phyloP scores from a whole-genome alignment of 495 filamentous ascomycete genomes.

The Cladorrhinum samala region DNA sequence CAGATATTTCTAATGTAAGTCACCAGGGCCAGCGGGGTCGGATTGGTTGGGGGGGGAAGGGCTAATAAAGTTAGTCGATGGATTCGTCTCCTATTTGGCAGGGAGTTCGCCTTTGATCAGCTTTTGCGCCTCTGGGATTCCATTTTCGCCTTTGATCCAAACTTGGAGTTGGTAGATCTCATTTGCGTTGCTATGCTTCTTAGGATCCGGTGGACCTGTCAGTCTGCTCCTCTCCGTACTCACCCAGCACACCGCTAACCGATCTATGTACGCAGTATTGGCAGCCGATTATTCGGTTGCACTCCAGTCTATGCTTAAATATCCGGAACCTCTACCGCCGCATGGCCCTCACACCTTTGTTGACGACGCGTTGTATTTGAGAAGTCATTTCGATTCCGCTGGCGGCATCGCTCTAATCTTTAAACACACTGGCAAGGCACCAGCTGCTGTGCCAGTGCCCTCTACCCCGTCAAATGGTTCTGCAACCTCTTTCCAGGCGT shows the following conservation, averaged over 20 bases:
- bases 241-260: constrained; percentile 5
- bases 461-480: constrained; percentile 28
- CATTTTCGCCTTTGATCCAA: constrained; percentile 81
- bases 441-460: constrained; percentile 38
- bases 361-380: constrained; percentile 80
- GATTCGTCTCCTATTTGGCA: constrained; percentile 87
- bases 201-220: constrained; percentile 84
- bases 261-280: constrained; percentile 63
- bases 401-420: constrained; percentile 69
- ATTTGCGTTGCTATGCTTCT: constrained; percentile 93
- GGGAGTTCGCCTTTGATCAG: constrained; percentile 87
- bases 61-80: constrained; percentile 60
- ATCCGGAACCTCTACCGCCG: constrained; percentile 59
- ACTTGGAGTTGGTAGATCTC: constrained; percentile 75
- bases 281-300: constrained; percentile 80
- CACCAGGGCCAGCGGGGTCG: background rate
- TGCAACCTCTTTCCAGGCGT: constrained; percentile 26
- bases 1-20: constrained; percentile 92
- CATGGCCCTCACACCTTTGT: constrained; percentile 71
- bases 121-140: constrained; percentile 82
- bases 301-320: constrained; percentile 73
- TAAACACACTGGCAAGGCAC: constrained; percentile 72
- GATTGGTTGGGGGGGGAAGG: background rate
- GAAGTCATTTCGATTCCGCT: constrained; percentile 63
- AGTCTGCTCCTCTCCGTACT: constrained; percentile 26